A percentile compares a stretch with the other conserved stretches of the same genome.
Conservation (phyloP, 1,284 basidiomycete species). For the Uromyces viciae-fabae region DNA sequence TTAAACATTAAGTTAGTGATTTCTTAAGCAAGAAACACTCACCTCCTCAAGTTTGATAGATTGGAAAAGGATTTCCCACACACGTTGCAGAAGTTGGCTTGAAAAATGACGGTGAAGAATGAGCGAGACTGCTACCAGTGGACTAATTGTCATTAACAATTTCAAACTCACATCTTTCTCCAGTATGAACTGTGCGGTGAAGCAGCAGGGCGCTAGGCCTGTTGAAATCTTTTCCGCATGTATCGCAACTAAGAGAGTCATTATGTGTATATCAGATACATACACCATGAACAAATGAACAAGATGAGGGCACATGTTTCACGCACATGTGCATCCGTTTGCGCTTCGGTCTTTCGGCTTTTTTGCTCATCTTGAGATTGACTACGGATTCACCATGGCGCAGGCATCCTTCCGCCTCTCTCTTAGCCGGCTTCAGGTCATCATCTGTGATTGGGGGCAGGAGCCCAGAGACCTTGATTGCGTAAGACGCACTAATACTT, state of each 20-base stretch:
- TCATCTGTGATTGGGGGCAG: constrained; percentile 3
- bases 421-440: neutral
- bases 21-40: neutral
- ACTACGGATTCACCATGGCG: neutral
- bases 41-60: constrained; percentile 36
- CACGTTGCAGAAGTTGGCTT: constrained; percentile 43
- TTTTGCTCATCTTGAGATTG: neutral
- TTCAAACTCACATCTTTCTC: constrained; percentile 26
- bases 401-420: neutral
- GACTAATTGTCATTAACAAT: neutral
- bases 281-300: neutral
- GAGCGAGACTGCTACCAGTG: neutral
- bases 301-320: too few relatives aligned
- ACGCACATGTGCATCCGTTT: constrained; percentile 36
- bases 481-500: neutral
- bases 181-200: constrained; percentile 37
- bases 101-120: neutral
- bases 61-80: constrained; percentile 36
- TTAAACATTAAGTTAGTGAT: neutral
- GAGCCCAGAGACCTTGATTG: neutral
- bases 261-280: too few relatives aligned
- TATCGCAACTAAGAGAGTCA: constrained; percentile 11
- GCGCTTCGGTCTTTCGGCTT: constrained; percentile 31
- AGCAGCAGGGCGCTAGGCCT: constrained; percentile 36
- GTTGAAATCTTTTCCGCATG: constrained; percentile 42